Conservation (phyloP, 495 filamentous ascomycete genomes). For the Annulohypoxylon stygium region DNA sequence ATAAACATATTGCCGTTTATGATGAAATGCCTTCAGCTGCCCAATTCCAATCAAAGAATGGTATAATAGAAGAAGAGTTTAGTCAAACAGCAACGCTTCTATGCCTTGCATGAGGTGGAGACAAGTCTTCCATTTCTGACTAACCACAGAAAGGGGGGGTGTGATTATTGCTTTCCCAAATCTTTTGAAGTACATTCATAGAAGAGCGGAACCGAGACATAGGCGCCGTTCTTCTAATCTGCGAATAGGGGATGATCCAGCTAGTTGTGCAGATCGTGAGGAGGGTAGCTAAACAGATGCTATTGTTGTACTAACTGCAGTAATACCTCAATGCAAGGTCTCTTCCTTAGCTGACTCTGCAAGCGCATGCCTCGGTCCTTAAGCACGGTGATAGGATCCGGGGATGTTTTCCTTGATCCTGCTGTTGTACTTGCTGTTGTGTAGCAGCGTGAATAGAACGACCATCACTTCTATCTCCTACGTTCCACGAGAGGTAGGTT, state of each 20-base stretch:
- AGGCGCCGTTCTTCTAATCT: constrained; percentile 11
- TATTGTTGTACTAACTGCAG: constrained; percentile 25
- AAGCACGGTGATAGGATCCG: constrained; percentile 32
- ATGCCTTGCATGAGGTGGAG: constrained; percentile 24
- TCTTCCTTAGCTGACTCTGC: background rate
- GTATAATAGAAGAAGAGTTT: constrained; percentile 9
- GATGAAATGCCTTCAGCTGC: constrained; percentile 9
- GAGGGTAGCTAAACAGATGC: constrained; percentile 20
- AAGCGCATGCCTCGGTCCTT: constrained; percentile 15
- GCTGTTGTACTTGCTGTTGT: constrained; percentile 35
- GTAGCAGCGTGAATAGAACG: constrained; percentile 19
- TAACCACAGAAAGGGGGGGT: constrained; percentile 26
- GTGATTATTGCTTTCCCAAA: constrained; percentile 27
- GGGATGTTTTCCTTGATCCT: constrained; percentile 31
- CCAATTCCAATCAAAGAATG: background rate
- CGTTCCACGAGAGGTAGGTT: background rate
- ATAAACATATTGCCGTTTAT: constrained; percentile 3
- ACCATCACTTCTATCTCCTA: background rate
- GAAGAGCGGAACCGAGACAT: constrained; percentile 14
- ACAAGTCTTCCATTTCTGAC: constrained; percentile 27
- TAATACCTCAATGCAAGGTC: constrained; percentile 29
- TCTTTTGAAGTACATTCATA: background rate
- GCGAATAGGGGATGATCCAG: constrained; percentile 31
- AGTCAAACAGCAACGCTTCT: background rate
- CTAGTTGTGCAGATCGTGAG: constrained; percentile 5